Conservation (phyloP, 345 rosid species). For the Schrenkiella parvula region DNA sequence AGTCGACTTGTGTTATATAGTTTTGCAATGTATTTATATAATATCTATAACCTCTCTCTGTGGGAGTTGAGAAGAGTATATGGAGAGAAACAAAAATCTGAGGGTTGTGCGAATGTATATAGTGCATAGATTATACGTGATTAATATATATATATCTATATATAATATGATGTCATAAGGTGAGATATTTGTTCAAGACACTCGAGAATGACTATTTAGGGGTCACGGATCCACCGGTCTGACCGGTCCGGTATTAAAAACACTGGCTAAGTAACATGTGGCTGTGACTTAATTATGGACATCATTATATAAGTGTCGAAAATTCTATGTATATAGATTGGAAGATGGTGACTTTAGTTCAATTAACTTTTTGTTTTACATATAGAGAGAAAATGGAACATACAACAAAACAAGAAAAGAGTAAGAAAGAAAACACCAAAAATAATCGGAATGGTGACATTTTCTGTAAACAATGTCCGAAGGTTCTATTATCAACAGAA, state of each 20-base stretch:
- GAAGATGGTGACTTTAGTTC: slow-evolving; percentile 23
- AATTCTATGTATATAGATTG: slow-evolving; percentile 10
- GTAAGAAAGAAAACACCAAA: not conserved
- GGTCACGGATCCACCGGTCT: slow-evolving; percentile 29
- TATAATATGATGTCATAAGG: slow-evolving; percentile 23
- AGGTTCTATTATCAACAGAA: slow-evolving; percentile 4
- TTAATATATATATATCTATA: no score
- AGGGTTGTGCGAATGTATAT: slow-evolving; percentile 5
- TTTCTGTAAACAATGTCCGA: not conserved
- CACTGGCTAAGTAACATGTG: slow-evolving; percentile 21
- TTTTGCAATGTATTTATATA: not conserved
- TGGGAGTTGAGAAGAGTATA: slow-evolving; percentile 3
- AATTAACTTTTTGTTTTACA: not conserved
- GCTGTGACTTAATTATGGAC: slow-evolving; percentile 9
- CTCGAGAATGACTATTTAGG: not conserved
- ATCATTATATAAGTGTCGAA: slow-evolving; percentile 1
- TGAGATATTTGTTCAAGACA: not conserved
- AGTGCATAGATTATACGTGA: not conserved
- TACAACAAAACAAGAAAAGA: not conserved
- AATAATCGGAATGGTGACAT: not conserved
- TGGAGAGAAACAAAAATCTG: slow-evolving; percentile 1
- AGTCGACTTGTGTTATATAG: not conserved
- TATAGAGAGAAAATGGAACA: not conserved
- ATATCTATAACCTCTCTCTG: not conserved
- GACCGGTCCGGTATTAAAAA: slow-evolving; percentile 14